Evolutionary conservation across 345 rosid genomes (phyloP), one percentile per base, ranked within the genome.

Genomic region (Brassica carinata): DNA sequence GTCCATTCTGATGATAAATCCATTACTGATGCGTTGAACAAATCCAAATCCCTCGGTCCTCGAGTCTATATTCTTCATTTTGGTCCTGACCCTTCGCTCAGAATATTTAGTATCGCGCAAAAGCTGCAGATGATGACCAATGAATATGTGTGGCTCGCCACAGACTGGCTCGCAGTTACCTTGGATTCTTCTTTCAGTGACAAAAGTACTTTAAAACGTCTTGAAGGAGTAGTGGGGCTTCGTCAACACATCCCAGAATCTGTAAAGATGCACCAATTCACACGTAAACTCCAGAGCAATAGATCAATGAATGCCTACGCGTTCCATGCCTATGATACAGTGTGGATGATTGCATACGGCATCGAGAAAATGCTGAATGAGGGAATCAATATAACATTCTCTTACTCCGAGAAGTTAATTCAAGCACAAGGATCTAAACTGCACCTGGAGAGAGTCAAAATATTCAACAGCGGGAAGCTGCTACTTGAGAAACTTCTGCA

Each of bases 161-260:
- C 98, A 7, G 97, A 92, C 87, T 94, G 98, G 98, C 90, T 94
- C 69, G 84, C 97, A 78, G 75, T 91, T 63, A 87, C 95, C 23
- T 72, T 92, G 74, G 97, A 92, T 74, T 91, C 98, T 51, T 75
- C 88, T 77, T 78, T 85, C 8, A 57, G 27, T 13, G 83, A 83
- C 64, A 79, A 33, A 64, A 62, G 75, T 45, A 76, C 73, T 33
- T 80, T 90, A 5, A 64, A 67, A 57, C 53, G 59, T 45, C 84
- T 87, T 77, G 85, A 85, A 78, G 99, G 99, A 26, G 89, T 90
- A 33, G 86, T 95, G 61, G 87, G 86, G 43, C 83, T 95, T 67
- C 91, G 99, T 62, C 97, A 87, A 76, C 89, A 89, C 82, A 88
- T 73, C 45, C 94, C 93, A 2, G 75, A 87, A 58, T 90, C 96